These are phyloP conservation scores for Taphrina pruni DNA, from an alignment of 1,139 yeast genomes.

Conservation along the genomic window DNA sequence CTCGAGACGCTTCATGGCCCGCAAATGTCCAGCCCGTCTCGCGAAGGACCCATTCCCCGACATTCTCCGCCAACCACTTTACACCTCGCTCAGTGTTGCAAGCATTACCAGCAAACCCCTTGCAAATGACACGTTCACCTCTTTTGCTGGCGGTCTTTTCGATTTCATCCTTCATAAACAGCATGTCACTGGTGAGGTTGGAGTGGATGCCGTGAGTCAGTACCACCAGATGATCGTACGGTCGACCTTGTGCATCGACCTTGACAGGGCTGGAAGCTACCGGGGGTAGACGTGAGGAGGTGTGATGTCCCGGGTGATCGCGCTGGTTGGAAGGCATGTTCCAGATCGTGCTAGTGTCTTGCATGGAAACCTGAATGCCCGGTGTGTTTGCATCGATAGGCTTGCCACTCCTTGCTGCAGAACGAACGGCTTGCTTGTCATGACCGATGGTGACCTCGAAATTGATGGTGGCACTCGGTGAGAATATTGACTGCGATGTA, in stretches of 20 bases:
- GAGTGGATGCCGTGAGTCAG: constrained; percentile 93
- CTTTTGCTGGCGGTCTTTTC: constrained; percentile 59
- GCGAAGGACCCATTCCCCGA: constrained; percentile 63
- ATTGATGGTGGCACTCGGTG: constrained; percentile 67
- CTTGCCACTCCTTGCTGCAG: constrained; percentile 42
- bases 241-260: constrained; percentile 74
- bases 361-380: constrained; percentile 33
- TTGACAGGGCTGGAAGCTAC: constrained; percentile 63
- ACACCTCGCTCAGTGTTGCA: constrained; percentile 92
- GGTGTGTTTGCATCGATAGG: constrained; percentile 40
- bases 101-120: constrained; percentile 82
- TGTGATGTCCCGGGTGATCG: constrained; percentile 42
- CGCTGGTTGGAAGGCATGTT: constrained; percentile 44
- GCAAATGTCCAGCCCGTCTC: constrained; percentile 42
- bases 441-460: constrained; percentile 72
- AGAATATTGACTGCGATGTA: constrained; percentile 82
- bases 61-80: constrained; percentile 78
- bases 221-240: constrained; percentile 65
- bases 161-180: constrained; percentile 79
- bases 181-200: constrained; percentile 85
- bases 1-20: constrained; percentile 12
- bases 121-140: constrained; percentile 70
- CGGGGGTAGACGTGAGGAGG: constrained; percentile 51
- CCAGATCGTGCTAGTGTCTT: constrained; percentile 43
- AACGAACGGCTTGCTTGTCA: constrained; percentile 52